Base-by-base conservation (phyloP, 2,329 filamentous ascomycete species). In the Phaeophleospora eucalypticola region DNA sequence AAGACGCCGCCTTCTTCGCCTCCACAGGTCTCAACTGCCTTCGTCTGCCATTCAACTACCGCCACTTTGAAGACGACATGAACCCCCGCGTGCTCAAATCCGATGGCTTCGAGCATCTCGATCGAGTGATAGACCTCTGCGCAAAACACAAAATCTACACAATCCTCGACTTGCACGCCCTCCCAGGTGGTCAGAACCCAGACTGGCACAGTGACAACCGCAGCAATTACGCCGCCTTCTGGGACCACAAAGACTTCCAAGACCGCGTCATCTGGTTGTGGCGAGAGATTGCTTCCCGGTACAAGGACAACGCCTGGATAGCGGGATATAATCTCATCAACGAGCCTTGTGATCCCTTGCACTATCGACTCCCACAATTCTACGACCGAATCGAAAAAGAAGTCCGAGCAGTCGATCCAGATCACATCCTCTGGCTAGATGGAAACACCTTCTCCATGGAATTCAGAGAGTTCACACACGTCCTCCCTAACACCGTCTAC, bases 11-110 rank as follows among this genome's bases (percentile, higher is more conserved):
- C 24, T 82, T 80, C 63, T 79, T 80, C 53, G 73, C 77, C 1
- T 75, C 68, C 0, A 58, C 79, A 2, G 77, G 76, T 0, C 63
- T 82, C 16, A 82, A 82, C 59, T 82, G 77, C 58, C 67, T 82
- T 2, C 72, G 80, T 0, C 64, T 83, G 2, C 79, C 80, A 0
- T 81, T 83, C 64, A 83, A 82, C 58, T 81, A 82, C 56, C 73
- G 74, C 0, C 75, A 79, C 54, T 78, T 79, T 29, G 73, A 77
- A 48, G 74, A 79, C 49, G 58, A 60, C 42, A 68, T 73, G 64
- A 72, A 77, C 48, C 76, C 76, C 0, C 58, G 68, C 4, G 70
- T 74, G 0, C 58, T 77, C 8, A 77, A 76, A 53, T 57, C 68
- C 12, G 64, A 66, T 2, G 76, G 76, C 0, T 78, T 79, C 53